Evolutionary conservation across 1,139 yeast species (phyloP), one percentile per base, ranked within the genome.

Genomic region (Zygosaccharomyces pseudobailii): DNA sequence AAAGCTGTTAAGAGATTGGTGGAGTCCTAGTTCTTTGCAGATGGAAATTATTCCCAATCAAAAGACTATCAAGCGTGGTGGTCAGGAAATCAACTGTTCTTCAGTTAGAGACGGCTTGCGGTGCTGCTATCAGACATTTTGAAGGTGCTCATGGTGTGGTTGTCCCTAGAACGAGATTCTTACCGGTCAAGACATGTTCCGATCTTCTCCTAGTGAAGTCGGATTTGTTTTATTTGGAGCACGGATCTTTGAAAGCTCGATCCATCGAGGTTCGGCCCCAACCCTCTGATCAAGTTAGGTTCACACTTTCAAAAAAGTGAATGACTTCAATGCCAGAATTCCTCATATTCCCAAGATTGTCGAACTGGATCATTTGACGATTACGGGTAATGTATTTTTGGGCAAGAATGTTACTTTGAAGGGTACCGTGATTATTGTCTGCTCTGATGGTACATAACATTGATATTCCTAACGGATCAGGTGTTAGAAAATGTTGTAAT

Each of bases 51-150:
- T 92, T 70, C 98, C 98, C 65, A 92, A 92, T 72, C 80, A 78
- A 63, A 92, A 92, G 74, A 74, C 94, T 45, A 84, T 92, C 66
- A 76, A 82, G 48, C 70, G 72, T 57, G 76, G 79, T 57, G 96
- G 95, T 50, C 79, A 81, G 55, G 96, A 89, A 54, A 77, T 86
- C 60, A 84, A 85, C n/a, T 63, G 97, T 92, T 45, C 74, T 92
- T 64, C 98, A 92, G 74, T 81, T 92, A 66, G 98, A 92, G 75
- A 92, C 98, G 45, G 98, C 98, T 24, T 96, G 89, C 57, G 98
- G 98, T 75, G 98, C 98, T 36, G 97, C 98, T 46, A 92, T 92
- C 67, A 87, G 96, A 72, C 94, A 90, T 71, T 92, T 94, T 71
- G 78, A 84, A 59, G 87, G 88, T 61, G 97, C 97, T 28, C 97